phyloP scores from a whole-genome alignment of 768 basidiomycete genomes.

The Boletus fagicola region DNA sequence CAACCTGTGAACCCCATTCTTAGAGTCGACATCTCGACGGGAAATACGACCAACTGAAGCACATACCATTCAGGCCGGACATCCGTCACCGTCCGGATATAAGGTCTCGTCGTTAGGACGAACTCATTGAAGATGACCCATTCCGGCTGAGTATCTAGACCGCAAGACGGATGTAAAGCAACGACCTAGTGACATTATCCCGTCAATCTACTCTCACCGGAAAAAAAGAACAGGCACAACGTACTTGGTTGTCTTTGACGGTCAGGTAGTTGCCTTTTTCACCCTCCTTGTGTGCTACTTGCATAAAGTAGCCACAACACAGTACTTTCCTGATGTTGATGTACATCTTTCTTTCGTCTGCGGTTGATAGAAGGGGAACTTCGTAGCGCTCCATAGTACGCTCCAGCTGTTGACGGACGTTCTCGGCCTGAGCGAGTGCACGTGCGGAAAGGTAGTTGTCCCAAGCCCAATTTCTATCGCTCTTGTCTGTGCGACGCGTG shows the following conservation, averaged over 20 bases:
- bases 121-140: constrained; percentile 97
- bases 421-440: constrained; percentile 87
- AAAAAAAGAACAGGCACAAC: constrained; percentile 15
- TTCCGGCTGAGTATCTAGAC: constrained; percentile 82
- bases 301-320: constrained; percentile 97
- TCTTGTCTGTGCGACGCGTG: constrained; percentile 47
- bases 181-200: constrained; percentile 13
- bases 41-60: neutral
- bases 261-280: constrained; percentile 87
- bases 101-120: constrained; percentile 83
- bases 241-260: constrained; percentile 90
- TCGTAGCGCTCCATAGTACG: constrained; percentile 91
- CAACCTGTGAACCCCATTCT: constrained; percentile 42
- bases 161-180: constrained; percentile 73
- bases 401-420: constrained; percentile 85
- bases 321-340: constrained; percentile 77
- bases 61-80: constrained; percentile 82
- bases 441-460: constrained; percentile 81
- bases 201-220: neutral
- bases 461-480: constrained; percentile 90
- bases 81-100: constrained; percentile 90
- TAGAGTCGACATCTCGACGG: neutral
- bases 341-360: constrained; percentile 70
- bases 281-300: constrained; percentile 92
- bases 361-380: constrained; percentile 65